phyloP scores from a whole-genome alignment of 2,329 filamentous ascomycete species.

The Pseudopithomyces maydicus region DNA sequence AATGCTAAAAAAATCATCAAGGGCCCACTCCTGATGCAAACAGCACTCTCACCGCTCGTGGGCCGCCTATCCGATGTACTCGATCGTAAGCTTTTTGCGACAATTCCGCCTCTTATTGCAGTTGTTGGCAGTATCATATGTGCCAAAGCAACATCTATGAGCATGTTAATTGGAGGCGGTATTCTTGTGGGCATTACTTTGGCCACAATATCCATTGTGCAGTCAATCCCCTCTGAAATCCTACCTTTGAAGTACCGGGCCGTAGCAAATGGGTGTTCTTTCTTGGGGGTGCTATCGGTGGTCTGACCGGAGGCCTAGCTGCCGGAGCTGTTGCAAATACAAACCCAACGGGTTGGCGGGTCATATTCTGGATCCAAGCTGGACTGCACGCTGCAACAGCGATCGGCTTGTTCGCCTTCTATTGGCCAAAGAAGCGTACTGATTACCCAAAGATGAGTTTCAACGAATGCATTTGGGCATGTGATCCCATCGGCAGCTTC shows the following conservation, averaged over 20 bases:
- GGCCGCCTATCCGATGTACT: constrained; percentile 63
- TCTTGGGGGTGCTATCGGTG: constrained; percentile 58
- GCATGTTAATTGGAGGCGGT: constrained; percentile 61
- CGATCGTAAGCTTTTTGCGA: constrained; percentile 60
- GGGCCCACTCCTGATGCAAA: constrained; percentile 63
- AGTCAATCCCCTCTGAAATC: constrained; percentile 63
- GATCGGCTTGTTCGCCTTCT: constrained; percentile 52
- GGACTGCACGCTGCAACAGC: constrained; percentile 57
- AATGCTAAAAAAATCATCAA: constrained; percentile 23
- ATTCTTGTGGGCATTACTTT: constrained; percentile 62
- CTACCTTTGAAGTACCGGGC: constrained; percentile 62
- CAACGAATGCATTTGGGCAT: constrained; percentile 35
- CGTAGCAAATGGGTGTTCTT: constrained; percentile 60
- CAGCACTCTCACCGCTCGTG: constrained; percentile 60
- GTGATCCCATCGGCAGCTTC: constrained; percentile 34
- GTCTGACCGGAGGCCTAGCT: constrained; percentile 57
- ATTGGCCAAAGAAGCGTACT: constrained; percentile 37
- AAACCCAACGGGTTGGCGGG: constrained; percentile 56
- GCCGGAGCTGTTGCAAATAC: constrained; percentile 60
- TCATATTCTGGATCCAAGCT: constrained; percentile 65
- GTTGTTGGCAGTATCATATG: constrained; percentile 60
- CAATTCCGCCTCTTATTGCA: constrained; percentile 59
- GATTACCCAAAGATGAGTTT: constrained; percentile 31
- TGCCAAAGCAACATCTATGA: constrained; percentile 61
- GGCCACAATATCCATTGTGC: constrained; percentile 60